phyloP scores from a whole-genome alignment of 495 filamentous ascomycete genomes.

The Annulohypoxylon stygium region DNA sequence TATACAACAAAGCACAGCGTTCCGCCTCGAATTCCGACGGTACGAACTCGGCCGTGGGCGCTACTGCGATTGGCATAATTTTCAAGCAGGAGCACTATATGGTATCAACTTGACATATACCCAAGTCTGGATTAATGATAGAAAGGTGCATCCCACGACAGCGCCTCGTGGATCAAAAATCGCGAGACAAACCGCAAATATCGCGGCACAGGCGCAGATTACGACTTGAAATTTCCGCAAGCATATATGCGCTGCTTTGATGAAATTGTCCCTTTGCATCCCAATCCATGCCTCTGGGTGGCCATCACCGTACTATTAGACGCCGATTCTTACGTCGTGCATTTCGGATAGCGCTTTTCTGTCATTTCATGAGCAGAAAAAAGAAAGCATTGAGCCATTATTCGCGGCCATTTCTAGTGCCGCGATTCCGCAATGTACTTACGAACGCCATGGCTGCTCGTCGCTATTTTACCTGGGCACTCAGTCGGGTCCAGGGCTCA shows the following conservation, averaged over 20 bases:
- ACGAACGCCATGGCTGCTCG: background rate
- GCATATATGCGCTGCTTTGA: background rate
- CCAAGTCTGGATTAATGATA: background rate
- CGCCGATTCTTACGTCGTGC: background rate
- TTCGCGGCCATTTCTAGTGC: slow-evolving; percentile 11
- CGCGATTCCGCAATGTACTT: slow-evolving; percentile 9
- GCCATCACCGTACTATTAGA: background rate
- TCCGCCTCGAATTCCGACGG: background rate
- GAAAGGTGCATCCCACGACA: slow-evolving; percentile 6
- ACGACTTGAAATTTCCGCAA: too few relatives aligned
- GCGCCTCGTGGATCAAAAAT: background rate
- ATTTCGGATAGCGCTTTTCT: background rate
- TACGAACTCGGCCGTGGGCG: background rate
- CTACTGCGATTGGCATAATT: background rate
- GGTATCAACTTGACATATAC: background rate
- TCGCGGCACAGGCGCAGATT: background rate
- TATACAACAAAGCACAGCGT: slow-evolving; percentile 11
- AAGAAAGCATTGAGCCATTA: background rate
- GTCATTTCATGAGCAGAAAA: too few relatives aligned
- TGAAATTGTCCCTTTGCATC: background rate
- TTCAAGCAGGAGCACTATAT: slow-evolving; percentile 2
- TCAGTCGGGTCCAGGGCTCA: slow-evolving; percentile 3
- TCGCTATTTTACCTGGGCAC: slow-evolving; percentile 3
- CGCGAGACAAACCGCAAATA: background rate
- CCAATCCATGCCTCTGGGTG: too few relatives aligned